Evolutionary conservation across 2,329 filamentous ascomycete species (phyloP).

Genomic region (Botrytis porri): DNA sequence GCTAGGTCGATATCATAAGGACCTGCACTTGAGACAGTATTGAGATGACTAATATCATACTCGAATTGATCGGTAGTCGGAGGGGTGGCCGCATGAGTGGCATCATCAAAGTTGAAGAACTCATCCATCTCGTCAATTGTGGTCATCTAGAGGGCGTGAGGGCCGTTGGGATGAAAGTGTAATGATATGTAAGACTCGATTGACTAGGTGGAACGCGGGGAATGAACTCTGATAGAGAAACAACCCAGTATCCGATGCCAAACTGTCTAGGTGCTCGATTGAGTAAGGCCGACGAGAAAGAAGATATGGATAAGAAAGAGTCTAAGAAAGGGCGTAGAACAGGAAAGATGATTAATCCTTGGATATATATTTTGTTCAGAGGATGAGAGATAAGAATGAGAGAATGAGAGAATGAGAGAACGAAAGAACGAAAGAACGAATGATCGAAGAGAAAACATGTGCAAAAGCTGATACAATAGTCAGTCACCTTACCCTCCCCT

Average conservation of each 20-base stretch:
- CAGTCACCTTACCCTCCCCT: not conserved
- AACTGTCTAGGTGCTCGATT: not conserved
- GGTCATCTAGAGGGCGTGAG: constrained; percentile 38
- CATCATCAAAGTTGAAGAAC: constrained; percentile 61
- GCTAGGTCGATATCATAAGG: constrained; percentile 50
- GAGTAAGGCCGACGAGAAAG: not conserved
- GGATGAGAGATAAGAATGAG: not conserved
- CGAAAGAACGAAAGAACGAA: not conserved
- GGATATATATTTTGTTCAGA: not conserved
- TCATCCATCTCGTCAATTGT: constrained; percentile 52
- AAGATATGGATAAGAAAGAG: constrained; percentile 14
- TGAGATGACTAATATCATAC: constrained; percentile 11
- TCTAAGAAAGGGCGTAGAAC: constrained; percentile 30
- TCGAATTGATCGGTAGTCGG: constrained; percentile 17
- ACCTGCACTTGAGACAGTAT: constrained; percentile 23
- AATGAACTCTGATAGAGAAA: not conserved
- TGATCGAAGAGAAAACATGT: not conserved
- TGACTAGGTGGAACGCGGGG: not conserved
- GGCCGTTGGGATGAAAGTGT: not conserved
- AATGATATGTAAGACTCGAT: not conserved
- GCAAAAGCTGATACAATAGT: not conserved
- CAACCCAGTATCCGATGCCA: not conserved
- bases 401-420: not conserved
- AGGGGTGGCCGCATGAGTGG: constrained; percentile 37
- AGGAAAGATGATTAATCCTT: constrained; percentile 7